Conservation (phyloP, 768 basidiomycete species). For the Leccinum incarnatum region DNA sequence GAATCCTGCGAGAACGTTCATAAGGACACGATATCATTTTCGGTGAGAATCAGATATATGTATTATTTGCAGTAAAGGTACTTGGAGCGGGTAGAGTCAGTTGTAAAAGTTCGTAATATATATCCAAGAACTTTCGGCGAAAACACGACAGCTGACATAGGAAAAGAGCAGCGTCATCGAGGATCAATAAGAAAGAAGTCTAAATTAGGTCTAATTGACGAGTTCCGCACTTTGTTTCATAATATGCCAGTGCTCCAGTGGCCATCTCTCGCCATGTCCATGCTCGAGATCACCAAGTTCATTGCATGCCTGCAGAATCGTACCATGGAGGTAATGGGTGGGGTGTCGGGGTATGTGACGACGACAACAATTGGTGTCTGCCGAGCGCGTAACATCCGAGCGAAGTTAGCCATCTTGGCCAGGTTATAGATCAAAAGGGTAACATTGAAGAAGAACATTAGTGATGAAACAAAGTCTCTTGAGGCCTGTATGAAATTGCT, state of each 20-base stretch:
- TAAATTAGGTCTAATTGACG: slow-evolving; percentile 41
- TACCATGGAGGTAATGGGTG: slow-evolving; percentile 87
- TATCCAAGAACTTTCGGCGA: slow-evolving; percentile 22
- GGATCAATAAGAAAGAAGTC: background rate
- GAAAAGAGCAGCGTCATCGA: background rate
- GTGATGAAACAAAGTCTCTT: too few species aligned
- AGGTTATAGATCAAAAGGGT: too few species aligned
- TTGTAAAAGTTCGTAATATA: slow-evolving; percentile 13
- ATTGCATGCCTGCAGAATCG: slow-evolving; percentile 80
- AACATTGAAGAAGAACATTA: too few species aligned
- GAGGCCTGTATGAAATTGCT: too few species aligned
- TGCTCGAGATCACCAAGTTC: slow-evolving; percentile 96
- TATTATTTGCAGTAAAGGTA: slow-evolving; percentile 28
- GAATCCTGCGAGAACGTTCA: too few species aligned
- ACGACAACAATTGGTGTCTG: too few species aligned
- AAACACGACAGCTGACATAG: slow-evolving; percentile 2
- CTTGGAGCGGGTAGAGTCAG: slow-evolving; percentile 9
- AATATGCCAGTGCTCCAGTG: slow-evolving; percentile 58
- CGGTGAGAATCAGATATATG: slow-evolving; percentile 7
- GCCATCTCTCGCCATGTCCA: slow-evolving; percentile 69
- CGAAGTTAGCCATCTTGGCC: too few species aligned
- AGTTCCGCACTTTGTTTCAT: slow-evolving; percentile 71
- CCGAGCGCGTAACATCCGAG: too few species aligned
- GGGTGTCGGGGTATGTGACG: slow-evolving; percentile 60
- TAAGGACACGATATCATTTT: too few species aligned